These are phyloP conservation scores for Lignosus rhinocerotis DNA, from an alignment of 1,284 basidiomycete genomes.

Conservation along the genomic window DNA sequence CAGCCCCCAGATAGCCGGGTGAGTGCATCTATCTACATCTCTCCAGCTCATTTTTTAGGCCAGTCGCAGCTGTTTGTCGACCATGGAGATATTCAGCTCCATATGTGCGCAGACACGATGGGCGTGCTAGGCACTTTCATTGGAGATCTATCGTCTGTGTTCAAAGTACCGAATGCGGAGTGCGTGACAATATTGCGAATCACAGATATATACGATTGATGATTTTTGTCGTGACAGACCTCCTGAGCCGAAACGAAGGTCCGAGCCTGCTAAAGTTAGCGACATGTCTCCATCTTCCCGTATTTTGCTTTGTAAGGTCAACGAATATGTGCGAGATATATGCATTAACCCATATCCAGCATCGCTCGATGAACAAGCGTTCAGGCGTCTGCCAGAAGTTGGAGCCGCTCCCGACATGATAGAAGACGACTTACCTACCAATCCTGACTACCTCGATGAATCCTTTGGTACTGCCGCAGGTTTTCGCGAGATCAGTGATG, in stretches of 20 bases:
- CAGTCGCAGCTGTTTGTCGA: conserved; percentile 35
- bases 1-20: conserved; percentile 42
- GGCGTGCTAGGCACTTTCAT: conserved; percentile 53
- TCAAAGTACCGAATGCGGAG: conserved; percentile 41
- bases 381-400: conserved; percentile 70
- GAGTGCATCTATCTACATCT: conserved; percentile 22
- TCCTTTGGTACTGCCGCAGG: conserved; percentile 79
- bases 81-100: conserved; percentile 49
- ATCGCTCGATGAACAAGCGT: conserved; percentile 85
- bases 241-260: conserved; percentile 28
- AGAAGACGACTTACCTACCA: conserved; percentile 87
- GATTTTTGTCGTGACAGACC: neutral
- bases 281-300: conserved; percentile 17
- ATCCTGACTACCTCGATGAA: conserved; percentile 84
- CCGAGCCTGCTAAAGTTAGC: conserved; percentile 40
- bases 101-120: conserved; percentile 72
- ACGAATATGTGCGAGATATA: neutral
- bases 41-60: neutral
- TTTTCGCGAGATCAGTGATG: conserved; percentile 66
- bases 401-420: conserved; percentile 87
- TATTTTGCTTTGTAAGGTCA: conserved; percentile 23
- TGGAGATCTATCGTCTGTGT: conserved; percentile 44
- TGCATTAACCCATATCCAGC: conserved; percentile 40
- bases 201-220: neutral
- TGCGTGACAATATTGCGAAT: conserved; percentile 30